Conservation (phyloP, 1,139 yeast species). For the Pichia sp. region DNA sequence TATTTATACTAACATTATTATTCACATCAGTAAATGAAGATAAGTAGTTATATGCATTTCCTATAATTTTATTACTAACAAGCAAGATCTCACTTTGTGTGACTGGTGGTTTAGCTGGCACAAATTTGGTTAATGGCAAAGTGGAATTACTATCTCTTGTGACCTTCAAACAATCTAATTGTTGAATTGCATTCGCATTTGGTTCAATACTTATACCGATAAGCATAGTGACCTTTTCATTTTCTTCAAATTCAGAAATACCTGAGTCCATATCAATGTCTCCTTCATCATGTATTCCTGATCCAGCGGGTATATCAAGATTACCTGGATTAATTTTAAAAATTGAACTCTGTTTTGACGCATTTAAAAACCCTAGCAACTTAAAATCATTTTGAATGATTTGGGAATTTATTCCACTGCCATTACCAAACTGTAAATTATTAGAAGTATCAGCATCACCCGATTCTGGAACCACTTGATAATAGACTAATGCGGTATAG, state of each 20-base stretch:
- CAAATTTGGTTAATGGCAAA: slow-evolving; percentile 5
- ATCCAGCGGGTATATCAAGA: slow-evolving; percentile 17
- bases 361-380: slow-evolving; percentile 69
- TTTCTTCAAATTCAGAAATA: slow-evolving; percentile 8
- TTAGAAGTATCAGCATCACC: not conserved
- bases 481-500: slow-evolving; percentile 78
- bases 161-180: slow-evolving; percentile 33
- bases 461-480: slow-evolving; percentile 55
- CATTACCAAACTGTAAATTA: not conserved
- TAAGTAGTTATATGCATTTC: slow-evolving; percentile 84
- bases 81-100: slow-evolving; percentile 20
- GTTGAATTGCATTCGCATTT: slow-evolving; percentile 48
- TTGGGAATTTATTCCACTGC: slow-evolving; percentile 1
- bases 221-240: slow-evolving; percentile 34
- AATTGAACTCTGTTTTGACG: slow-evolving; percentile 82
- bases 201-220: slow-evolving; percentile 92
- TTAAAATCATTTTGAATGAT: slow-evolving; percentile 50
- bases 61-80: slow-evolving; percentile 81
- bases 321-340: slow-evolving; percentile 53
- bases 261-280: slow-evolving; percentile 33
- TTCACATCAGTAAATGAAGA: slow-evolving; percentile 73
- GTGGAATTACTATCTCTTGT: slow-evolving; percentile 4
- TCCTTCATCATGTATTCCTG: slow-evolving; percentile 19
- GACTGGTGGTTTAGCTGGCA: slow-evolving; percentile 7
- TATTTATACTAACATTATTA: slow-evolving; percentile 82